Base-by-base conservation (phyloP, 2,329 filamentous ascomycete species). In the Pseudogymnoascus sp. region DNA sequence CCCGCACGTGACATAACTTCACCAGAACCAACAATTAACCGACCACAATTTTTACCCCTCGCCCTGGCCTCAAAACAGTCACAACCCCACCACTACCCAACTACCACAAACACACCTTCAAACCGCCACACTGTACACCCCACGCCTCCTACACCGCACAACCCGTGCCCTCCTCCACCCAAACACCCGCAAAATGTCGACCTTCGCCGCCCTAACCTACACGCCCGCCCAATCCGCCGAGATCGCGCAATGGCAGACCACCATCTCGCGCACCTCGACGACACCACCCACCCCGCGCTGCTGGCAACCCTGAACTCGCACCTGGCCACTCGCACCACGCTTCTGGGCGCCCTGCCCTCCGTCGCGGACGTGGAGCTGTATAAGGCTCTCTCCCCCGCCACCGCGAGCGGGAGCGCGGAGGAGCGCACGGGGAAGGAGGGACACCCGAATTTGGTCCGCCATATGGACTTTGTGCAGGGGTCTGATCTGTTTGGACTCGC, bases 401-500 rank as follows among this genome's bases (percentile, higher is more conserved):
- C 96, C 64, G 84, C 88, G 72, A 80, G 81, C 67, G 97, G 93
- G 93, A 84, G 83, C 2, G 78, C 88, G 55, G 92, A 97, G 78
- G 86, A 96, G 82, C 86, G 90, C 72, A 96, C 93, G 21, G 93
- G 93, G 66, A 87, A 96, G 79, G 83, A 91, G 67, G 93, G 93
- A 65, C 88, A 89, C 75, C 93, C 96, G 66, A 88, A 97, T 78
- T 89, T 97, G 68, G 90, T 97, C 63, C 90, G 93, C 68, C 89
- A 91, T 75, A 77, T 97, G 72, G 93, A 97, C 79, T 96, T 97
- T 74, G 90, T 97, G 67, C 93, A 97, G 81, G 96, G 96, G 79
- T 88, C 90, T 55, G 80, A 87, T 1, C 82, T 96, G 66, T 88
- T 88, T 67, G 87, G 82, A 16, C 81, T 96, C 64, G 83, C 84